Conservation (phyloP, 2,329 filamentous ascomycete genomes). For the Leptodontidium sp. region DNA sequence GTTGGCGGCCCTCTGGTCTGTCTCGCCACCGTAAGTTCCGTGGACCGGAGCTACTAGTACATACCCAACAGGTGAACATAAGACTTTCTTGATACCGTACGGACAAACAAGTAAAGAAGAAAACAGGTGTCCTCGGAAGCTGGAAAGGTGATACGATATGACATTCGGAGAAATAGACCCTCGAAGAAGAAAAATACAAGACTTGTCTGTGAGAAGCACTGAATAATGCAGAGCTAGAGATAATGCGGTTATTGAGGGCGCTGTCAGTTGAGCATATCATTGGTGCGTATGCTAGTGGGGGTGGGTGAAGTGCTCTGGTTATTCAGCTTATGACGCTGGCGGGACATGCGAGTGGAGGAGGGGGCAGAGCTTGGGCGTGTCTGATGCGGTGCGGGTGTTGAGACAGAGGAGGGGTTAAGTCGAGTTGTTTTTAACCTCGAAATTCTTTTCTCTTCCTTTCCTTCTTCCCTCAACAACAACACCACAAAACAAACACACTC, state of each 20-base stretch:
- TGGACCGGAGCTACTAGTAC: not conserved
- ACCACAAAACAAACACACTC: constrained; percentile 10
- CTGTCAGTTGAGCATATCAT: not conserved
- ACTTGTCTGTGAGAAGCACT: not conserved
- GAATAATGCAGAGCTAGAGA: not conserved
- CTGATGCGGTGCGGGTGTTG: not conserved
- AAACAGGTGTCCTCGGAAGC: not conserved
- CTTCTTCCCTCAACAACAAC: constrained; percentile 10
- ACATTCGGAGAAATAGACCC: not conserved
- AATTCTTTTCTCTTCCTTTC: not conserved
- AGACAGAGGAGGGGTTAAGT: constrained; percentile 13
- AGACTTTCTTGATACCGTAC: not conserved
- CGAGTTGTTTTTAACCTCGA: constrained; percentile 8
- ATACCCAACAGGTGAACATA: not conserved
- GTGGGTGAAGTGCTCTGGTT: not conserved
- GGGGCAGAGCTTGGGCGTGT: not conserved
- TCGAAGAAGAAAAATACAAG: not conserved
- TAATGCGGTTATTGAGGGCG: constrained; percentile 3
- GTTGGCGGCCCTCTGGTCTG: not conserved
- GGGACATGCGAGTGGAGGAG: not conserved
- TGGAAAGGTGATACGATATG: too few relatives aligned
- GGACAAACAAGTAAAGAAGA: not conserved
- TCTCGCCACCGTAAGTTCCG: not conserved
- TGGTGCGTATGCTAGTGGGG: constrained; percentile 13
- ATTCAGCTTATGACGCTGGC: constrained; percentile 19